A percentile compares a stretch with the other conserved stretches of the same genome.
Evolutionary conservation across 1,284 basidiomycete species (phyloP).

Genomic region (Sanghuangporus weigelae): DNA sequence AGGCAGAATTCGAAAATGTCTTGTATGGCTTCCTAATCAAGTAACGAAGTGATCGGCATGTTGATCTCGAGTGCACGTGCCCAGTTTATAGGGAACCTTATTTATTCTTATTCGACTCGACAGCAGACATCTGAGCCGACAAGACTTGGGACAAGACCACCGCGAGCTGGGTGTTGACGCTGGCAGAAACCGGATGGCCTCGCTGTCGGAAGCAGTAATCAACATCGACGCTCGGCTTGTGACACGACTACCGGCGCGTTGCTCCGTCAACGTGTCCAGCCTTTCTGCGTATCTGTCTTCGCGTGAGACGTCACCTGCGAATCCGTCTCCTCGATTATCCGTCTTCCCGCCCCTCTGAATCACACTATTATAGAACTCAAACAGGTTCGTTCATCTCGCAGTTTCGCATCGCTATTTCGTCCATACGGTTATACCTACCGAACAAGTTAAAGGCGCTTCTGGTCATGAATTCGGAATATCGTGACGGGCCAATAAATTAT

Average conservation of each 20-base stretch:
- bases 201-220: not conserved
- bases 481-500: slow-evolving; percentile 3
- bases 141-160: not conserved
- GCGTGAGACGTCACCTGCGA: slow-evolving; percentile 9
- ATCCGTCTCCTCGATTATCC: slow-evolving; percentile 5
- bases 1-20: not conserved
- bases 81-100: no score
- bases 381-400: not conserved
- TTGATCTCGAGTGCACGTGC: not conserved
- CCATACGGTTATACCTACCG: not conserved
- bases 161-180: not conserved
- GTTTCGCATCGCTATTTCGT: not conserved
- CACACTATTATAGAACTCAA: slow-evolving; percentile 1
- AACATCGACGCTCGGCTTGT: not conserved
- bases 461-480: not conserved
- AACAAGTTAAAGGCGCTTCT: not conserved
- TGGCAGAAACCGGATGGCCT: not conserved
- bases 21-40: not conserved
- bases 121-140: not conserved
- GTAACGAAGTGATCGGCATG: not conserved
- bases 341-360: not conserved
- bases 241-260: not conserved
- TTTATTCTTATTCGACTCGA: not conserved
- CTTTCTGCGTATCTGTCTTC: slow-evolving; percentile 6
- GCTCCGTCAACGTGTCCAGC: not conserved